phyloP scores from a whole-genome alignment of 345 rosid genomes.

The Brassica napus region DNA sequence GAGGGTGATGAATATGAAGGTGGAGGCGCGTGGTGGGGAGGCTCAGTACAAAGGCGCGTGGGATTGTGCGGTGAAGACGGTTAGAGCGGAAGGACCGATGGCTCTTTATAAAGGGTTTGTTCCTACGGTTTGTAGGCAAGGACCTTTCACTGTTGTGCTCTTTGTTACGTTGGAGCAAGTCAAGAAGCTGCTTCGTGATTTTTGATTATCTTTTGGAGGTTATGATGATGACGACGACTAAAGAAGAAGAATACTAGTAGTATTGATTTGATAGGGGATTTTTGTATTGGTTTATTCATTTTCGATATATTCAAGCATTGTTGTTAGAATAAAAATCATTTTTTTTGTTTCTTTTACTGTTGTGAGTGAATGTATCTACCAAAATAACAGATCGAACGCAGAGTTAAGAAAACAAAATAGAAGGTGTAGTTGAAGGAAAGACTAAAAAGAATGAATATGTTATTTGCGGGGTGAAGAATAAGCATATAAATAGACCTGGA shows the following conservation, averaged over 20 bases:
- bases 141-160: slow-evolving; percentile 73
- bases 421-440: neutral
- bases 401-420: neutral
- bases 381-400: slow-evolving; percentile 25
- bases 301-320: slow-evolving; percentile 12
- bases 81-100: slow-evolving; percentile 62
- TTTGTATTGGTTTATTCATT: slow-evolving; percentile 9
- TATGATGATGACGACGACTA: slow-evolving; percentile 31
- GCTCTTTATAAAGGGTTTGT: slow-evolving; percentile 75
- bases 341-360: slow-evolving; percentile 19
- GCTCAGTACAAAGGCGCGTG: slow-evolving; percentile 58
- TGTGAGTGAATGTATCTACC: slow-evolving; percentile 28
- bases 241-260: slow-evolving; percentile 4
- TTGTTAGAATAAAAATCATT: slow-evolving; percentile 13
- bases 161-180: slow-evolving; percentile 83
- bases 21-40: slow-evolving; percentile 48
- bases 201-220: slow-evolving; percentile 18
- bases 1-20: slow-evolving; percentile 84
- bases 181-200: slow-evolving; percentile 57
- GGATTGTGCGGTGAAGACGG: slow-evolving; percentile 71
- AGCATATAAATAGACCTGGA: slow-evolving; percentile 18
- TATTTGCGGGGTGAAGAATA: slow-evolving; percentile 3
- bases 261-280: neutral
- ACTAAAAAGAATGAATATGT: slow-evolving; percentile 38
- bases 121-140: slow-evolving; percentile 81